These are phyloP conservation scores for Colletotrichum simmondsii DNA, from an alignment of 2,329 filamentous ascomycete genomes.

Conservation along the genomic window DNA sequence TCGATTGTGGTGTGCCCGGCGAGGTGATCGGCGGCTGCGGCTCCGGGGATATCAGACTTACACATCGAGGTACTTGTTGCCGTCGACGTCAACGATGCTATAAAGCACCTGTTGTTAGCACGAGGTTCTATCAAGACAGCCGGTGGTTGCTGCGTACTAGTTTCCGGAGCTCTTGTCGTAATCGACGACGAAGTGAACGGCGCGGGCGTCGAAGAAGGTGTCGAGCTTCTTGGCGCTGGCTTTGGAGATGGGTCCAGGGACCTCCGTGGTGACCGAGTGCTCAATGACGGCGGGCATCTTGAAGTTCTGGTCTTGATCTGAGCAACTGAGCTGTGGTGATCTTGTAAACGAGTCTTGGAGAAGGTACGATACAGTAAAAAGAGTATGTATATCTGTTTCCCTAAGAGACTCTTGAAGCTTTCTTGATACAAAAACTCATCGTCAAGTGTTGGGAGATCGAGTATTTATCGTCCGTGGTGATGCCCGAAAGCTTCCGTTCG, in stretches of 20 bases:
- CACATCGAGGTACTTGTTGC: slow-evolving; percentile 61
- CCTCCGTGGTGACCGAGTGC: slow-evolving; percentile 48
- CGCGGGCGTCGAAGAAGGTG: slow-evolving; percentile 61
- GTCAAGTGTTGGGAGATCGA: not conserved
- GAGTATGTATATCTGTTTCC: not conserved
- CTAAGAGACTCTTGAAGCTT: not conserved
- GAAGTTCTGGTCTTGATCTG: not conserved
- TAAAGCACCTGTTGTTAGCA: not conserved
- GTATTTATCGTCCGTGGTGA: slow-evolving; percentile 24
- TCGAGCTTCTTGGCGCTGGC: slow-evolving; percentile 54
- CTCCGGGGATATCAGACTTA: slow-evolving; percentile 40
- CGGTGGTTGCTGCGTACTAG: slow-evolving; percentile 46
- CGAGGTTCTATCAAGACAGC: not conserved
- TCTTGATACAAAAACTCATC: not conserved
- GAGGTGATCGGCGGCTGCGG: slow-evolving; percentile 12
- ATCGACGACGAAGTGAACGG: slow-evolving; percentile 63
- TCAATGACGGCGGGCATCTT: slow-evolving; percentile 47
- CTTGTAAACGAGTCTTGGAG: not conserved
- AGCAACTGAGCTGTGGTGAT: not conserved
- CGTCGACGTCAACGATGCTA: slow-evolving; percentile 59
- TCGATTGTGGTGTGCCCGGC: not conserved
- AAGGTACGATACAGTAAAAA: not conserved
- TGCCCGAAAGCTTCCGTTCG: slow-evolving; percentile 8
- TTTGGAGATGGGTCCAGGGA: slow-evolving; percentile 53
- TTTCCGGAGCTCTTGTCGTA: slow-evolving; percentile 64